phyloP scores from a whole-genome alignment of 2,329 filamentous ascomycete genomes.

The Cordyceps cicadae region DNA sequence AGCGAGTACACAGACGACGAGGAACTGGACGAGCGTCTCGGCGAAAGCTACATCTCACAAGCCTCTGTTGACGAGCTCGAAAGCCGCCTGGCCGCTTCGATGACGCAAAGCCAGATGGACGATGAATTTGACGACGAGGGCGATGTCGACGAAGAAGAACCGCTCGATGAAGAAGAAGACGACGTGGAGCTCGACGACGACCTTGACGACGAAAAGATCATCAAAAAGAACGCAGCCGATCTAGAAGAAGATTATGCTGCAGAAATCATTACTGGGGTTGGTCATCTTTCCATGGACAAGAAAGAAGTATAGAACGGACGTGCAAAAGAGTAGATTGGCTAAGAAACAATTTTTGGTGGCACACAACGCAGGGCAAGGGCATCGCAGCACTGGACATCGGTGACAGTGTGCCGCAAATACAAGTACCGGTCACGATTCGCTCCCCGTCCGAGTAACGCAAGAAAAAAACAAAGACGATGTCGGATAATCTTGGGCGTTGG shows the following conservation, averaged over 20 bases:
- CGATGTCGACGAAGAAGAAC: constrained; percentile 24
- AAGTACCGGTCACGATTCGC: constrained; percentile 23
- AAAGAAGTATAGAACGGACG: constrained; percentile 21
- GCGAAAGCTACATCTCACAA: constrained; percentile 47
- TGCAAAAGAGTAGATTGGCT: background rate
- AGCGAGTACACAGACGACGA: constrained; percentile 36
- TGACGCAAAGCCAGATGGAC: constrained; percentile 23
- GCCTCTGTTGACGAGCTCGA: constrained; percentile 40
- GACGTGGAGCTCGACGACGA: constrained; percentile 34
- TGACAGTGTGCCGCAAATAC: constrained; percentile 14
- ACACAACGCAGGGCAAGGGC: background rate
- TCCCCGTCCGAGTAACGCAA: constrained; percentile 10
- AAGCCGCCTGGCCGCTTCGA: constrained; percentile 25
- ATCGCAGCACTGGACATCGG: constrained; percentile 3
- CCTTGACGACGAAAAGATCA: constrained; percentile 21
- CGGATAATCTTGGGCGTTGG: background rate
- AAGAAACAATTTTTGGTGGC: background rate
- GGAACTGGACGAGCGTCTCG: constrained; percentile 34
- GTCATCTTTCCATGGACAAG: constrained; percentile 41
- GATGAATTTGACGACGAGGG: constrained; percentile 31
- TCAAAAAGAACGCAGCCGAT: constrained; percentile 16
- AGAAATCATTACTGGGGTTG: constrained; percentile 52
- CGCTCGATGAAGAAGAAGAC: constrained; percentile 23
- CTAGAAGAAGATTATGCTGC: constrained; percentile 41
- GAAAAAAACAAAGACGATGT: background rate